These are phyloP conservation scores for Aspergillus sp. DNA, from an alignment of 2,329 filamentous ascomycete species.

Conservation along the genomic window DNA sequence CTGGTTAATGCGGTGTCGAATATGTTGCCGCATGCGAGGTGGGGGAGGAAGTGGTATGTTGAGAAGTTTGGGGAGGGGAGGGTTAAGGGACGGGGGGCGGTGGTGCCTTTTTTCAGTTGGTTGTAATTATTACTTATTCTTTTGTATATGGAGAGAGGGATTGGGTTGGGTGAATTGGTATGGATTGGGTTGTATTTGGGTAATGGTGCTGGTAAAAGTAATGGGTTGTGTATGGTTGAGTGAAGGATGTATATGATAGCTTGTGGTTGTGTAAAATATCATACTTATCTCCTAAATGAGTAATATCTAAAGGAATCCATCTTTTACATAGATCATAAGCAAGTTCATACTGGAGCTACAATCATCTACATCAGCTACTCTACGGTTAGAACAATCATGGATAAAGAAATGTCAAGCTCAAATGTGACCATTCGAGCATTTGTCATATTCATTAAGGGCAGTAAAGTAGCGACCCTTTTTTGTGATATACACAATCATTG, in stretches of 20 bases:
- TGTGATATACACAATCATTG: constrained; percentile 34
- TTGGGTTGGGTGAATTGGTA: neutral
- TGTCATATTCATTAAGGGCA: constrained; percentile 13
- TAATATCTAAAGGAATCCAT: too few species aligned
- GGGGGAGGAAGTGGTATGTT: constrained; percentile 82
- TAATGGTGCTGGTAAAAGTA: too few species aligned
- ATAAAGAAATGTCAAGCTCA: too few species aligned
- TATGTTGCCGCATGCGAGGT: constrained; percentile 84
- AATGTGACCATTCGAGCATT: neutral
- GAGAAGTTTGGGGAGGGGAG: constrained; percentile 84
- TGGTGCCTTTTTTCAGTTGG: constrained; percentile 60
- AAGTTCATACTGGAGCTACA: too few species aligned
- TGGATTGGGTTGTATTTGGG: neutral
- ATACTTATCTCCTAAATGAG: too few species aligned
- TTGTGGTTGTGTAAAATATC: neutral
- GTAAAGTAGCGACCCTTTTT: constrained; percentile 18
- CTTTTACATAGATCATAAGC: too few species aligned
- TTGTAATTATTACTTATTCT: constrained; percentile 27
- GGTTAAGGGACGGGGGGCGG: constrained; percentile 72
- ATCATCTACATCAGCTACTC: too few species aligned
- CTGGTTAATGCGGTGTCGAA: constrained; percentile 82
- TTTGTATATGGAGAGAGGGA: neutral
- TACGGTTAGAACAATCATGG: too few species aligned
- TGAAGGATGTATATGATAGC: neutral
- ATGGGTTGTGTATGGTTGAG: neutral